Conservation (phyloP, 2,329 filamentous ascomycete species). For the Dactylonectria estremocensis region DNA sequence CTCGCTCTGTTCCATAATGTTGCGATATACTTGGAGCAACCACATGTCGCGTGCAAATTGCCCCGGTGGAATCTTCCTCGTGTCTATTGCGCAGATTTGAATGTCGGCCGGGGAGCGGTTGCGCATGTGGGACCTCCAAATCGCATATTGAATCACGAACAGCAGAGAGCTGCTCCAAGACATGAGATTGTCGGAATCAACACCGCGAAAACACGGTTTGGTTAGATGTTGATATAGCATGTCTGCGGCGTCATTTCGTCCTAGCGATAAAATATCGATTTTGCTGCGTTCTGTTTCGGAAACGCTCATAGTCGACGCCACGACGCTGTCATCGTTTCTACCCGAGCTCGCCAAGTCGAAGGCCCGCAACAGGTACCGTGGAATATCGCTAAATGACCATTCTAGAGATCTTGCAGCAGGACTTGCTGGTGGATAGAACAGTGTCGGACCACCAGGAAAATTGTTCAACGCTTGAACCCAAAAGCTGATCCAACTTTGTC, state of each 20-base stretch:
- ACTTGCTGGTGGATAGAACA: conserved; percentile 15
- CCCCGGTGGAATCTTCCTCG: conserved; percentile 4
- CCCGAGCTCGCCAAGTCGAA: conserved; percentile 18
- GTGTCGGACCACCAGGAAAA: conserved; percentile 13
- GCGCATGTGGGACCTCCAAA: too few species aligned
- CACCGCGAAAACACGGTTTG: background rate
- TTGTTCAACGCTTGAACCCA: background rate
- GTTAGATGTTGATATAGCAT: conserved; percentile 10
- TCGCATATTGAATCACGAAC: too few species aligned
- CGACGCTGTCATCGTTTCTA: background rate
- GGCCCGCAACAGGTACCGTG: conserved; percentile 12
- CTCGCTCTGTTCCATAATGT: background rate
- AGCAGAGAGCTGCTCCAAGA: too few species aligned
- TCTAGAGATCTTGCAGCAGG: background rate
- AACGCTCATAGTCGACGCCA: conserved; percentile 11
- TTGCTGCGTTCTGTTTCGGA: background rate
- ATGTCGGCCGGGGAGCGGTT: background rate
- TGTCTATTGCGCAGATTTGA: conserved; percentile 15
- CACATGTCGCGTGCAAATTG: conserved; percentile 14
- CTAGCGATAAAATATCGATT: conserved; percentile 9
- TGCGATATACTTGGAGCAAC: background rate
- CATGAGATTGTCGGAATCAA: too few species aligned
- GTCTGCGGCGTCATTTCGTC: background rate
- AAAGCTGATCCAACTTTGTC: background rate
- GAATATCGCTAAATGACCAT: conserved; percentile 1